Percentiles rank a stretch among this genome's conserved stretches.
These are phyloP conservation scores for Ophiostoma australiae DNA, from an alignment of 2,329 filamentous ascomycete genomes.

Conservation along the genomic window DNA sequence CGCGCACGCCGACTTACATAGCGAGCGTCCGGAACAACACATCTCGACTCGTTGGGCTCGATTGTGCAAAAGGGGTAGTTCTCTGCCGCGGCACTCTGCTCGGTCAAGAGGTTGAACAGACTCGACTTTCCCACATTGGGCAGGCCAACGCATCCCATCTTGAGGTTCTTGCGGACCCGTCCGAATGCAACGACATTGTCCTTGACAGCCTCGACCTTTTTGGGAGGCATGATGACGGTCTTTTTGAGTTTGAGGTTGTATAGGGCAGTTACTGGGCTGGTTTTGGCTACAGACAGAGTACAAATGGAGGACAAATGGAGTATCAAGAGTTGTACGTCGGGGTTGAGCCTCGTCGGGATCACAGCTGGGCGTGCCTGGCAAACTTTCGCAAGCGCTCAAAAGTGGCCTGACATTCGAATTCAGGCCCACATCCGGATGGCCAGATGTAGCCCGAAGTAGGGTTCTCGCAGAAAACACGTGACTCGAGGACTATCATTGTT, in stretches of 20 bases:
- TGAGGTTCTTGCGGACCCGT: slow-evolving; percentile 42
- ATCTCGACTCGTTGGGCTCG: slow-evolving; percentile 45
- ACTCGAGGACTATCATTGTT: background rate
- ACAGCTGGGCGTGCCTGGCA: background rate
- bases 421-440: background rate
- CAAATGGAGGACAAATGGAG: background rate
- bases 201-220: slow-evolving; percentile 39
- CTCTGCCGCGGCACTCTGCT: slow-evolving; percentile 43
- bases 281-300: background rate
- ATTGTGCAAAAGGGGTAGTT: slow-evolving; percentile 46
- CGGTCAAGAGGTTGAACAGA: slow-evolving; percentile 44
- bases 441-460: background rate
- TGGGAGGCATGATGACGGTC: slow-evolving; percentile 38
- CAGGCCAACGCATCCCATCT: slow-evolving; percentile 45
- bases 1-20: slow-evolving; percentile 36
- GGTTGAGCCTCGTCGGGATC: background rate
- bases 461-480: background rate
- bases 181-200: slow-evolving; percentile 45
- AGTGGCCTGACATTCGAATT: background rate
- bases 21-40: slow-evolving; percentile 42
- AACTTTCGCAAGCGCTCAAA: background rate
- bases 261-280: background rate
- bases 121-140: slow-evolving; percentile 45
- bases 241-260: background rate
- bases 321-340: background rate